These are phyloP conservation scores for Setaria viridis DNA, from an alignment of 202 grass and related monocot genomes.

Conservation along the genomic window DNA sequence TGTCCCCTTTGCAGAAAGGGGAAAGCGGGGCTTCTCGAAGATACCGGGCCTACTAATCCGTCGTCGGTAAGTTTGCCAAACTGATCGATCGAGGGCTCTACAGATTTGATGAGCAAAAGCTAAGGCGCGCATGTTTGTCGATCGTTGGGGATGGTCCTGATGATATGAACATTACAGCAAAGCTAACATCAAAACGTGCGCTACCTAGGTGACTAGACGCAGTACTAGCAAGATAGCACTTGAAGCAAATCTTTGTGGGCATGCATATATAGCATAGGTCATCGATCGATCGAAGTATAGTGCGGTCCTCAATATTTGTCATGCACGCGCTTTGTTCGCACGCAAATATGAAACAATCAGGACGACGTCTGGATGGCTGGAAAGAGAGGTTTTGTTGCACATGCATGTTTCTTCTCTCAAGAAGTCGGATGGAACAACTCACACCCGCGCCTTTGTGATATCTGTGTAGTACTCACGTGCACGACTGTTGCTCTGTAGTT, in stretches of 20 bases:
- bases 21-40: background rate
- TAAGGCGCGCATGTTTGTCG: background rate
- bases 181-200: constrained; percentile 28
- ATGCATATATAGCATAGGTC: background rate
- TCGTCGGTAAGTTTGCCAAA: constrained; percentile 26
- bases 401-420: constrained; percentile 23
- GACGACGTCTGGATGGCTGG: constrained; percentile 19
- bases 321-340: constrained; percentile 56
- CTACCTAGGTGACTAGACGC: background rate
- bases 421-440: background rate
- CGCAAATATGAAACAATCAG: constrained; percentile 48
- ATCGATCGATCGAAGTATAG: background rate
- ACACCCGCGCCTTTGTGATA: background rate
- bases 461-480: constrained; percentile 34
- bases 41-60: constrained; percentile 22
- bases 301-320: constrained; percentile 44
- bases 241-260: constrained; percentile 39
- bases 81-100: background rate
- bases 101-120: background rate
- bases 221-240: constrained; percentile 16
- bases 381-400: constrained; percentile 37
- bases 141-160: constrained; percentile 30
- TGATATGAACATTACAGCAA: background rate
- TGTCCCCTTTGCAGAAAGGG: constrained; percentile 24
- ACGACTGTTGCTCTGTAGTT: background rate